These are phyloP conservation scores for Suillus tomentosus DNA, from an alignment of 768 basidiomycete species.

Conservation along the genomic window DNA sequence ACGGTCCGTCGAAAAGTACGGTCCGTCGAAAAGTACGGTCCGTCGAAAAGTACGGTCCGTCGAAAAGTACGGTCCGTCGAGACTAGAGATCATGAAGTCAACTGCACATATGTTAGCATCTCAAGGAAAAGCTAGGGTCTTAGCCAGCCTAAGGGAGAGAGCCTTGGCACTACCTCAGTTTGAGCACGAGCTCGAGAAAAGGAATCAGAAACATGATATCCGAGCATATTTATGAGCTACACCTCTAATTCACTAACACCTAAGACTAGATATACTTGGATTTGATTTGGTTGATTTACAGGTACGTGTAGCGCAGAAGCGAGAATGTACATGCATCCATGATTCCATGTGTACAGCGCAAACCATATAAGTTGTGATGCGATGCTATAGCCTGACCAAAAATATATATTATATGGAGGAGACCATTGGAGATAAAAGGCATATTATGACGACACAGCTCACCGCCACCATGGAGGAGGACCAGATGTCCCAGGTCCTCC, in stretches of 20 bases:
- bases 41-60: too few species aligned
- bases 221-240: neutral
- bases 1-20: too few species aligned
- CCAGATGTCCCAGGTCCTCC: neutral
- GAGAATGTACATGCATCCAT: neutral
- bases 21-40: too few species aligned
- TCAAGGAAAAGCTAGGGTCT: too few species aligned
- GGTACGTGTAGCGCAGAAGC: neutral
- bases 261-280: neutral
- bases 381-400: conserved; percentile 1
- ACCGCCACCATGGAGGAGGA: conserved; percentile 6
- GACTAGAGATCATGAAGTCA: too few species aligned
- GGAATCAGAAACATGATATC: neutral
- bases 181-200: neutral
- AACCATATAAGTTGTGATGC: conserved; percentile 3
- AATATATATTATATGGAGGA: neutral
- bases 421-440: neutral
- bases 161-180: too few species aligned
- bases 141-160: too few species aligned
- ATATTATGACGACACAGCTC: neutral
- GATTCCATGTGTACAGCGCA: neutral
- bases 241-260: neutral
- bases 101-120: too few species aligned
- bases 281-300: neutral
- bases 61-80: too few species aligned